Percentiles rank a stretch among this genome's conserved stretches.
phyloP scores from a whole-genome alignment of 2,329 filamentous ascomycete genomes.

The Fusarium dlaminii region DNA sequence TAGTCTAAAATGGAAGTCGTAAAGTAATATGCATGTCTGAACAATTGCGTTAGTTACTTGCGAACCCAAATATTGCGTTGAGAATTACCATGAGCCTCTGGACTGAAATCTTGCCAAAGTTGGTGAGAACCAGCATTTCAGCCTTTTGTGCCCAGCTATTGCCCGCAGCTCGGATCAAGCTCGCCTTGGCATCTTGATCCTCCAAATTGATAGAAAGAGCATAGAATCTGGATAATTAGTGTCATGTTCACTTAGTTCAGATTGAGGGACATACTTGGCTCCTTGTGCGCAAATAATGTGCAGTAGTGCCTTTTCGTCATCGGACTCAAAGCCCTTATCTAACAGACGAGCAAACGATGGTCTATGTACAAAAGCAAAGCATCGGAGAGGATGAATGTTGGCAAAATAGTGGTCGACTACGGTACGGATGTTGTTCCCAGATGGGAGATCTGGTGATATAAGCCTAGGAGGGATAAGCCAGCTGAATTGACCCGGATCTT shows the following conservation, averaged over 20 bases:
- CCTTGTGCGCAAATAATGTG: constrained; percentile 52
- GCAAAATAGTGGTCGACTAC: constrained; percentile 52
- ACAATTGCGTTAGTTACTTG: not conserved
- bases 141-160: constrained; percentile 52
- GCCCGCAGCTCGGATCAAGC: constrained; percentile 47
- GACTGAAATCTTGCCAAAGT: constrained; percentile 52
- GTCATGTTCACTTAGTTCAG: not conserved
- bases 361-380: constrained; percentile 53
- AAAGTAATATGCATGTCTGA: constrained; percentile 51
- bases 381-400: constrained; percentile 53
- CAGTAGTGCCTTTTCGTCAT: constrained; percentile 50
- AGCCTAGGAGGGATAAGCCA: constrained; percentile 42
- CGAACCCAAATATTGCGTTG: not conserved
- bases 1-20: constrained; percentile 52
- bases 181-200: constrained; percentile 44
- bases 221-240: constrained; percentile 46
- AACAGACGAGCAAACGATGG: constrained; percentile 52
- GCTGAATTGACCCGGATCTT: not conserved
- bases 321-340: constrained; percentile 48
- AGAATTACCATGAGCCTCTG: constrained; percentile 51
- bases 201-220: constrained; percentile 44
- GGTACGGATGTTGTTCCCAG: constrained; percentile 47
- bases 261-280: constrained; percentile 45
- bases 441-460: constrained; percentile 46
- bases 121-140: constrained; percentile 48